Evolutionary conservation across 305 asterid genomes (phyloP).

Genomic region (Salvia sclarea): DNA sequence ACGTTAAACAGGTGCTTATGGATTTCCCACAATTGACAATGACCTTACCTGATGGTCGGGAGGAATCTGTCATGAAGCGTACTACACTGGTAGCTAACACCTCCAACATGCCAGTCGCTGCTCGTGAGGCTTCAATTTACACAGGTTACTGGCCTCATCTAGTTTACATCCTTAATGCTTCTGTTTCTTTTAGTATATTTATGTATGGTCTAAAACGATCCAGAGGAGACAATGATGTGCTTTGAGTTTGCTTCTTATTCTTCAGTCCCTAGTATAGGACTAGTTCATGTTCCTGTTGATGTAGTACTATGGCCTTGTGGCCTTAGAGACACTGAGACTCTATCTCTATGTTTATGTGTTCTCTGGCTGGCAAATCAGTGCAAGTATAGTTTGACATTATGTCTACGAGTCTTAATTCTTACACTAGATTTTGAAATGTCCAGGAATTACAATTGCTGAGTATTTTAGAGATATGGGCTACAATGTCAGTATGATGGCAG

Average conservation of each 20-base stretch:
- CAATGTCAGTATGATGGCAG: constrained; percentile 99
- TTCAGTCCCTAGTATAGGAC: background rate
- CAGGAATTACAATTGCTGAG: constrained; percentile 98
- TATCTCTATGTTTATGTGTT: background rate
- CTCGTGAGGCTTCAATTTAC: constrained; percentile 99
- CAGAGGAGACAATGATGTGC: background rate
- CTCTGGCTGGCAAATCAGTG: background rate
- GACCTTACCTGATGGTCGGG: constrained; percentile 99
- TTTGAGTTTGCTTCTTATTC: background rate
- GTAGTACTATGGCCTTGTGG: background rate
- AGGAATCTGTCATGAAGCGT: constrained; percentile 99
- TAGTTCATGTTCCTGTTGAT: background rate
- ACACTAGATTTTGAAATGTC: constrained; percentile 33
- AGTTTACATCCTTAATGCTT: background rate
- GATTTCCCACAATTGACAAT: constrained; percentile 99
- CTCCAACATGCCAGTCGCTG: constrained; percentile 99
- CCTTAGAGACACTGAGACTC: background rate
- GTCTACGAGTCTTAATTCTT: constrained; percentile 26
- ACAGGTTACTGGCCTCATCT: constrained; percentile 73
- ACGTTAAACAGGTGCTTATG: constrained; percentile 79
- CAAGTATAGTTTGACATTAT: background rate
- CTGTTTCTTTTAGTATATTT: background rate
- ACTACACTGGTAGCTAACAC: constrained; percentile 99
- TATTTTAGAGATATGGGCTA: constrained; percentile 99
- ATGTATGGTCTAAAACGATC: background rate